Evolutionary conservation across 257 asterid genomes (phyloP), one percentile per base, ranked within the genome.

Genomic region (Forsythia viridissima): DNA sequence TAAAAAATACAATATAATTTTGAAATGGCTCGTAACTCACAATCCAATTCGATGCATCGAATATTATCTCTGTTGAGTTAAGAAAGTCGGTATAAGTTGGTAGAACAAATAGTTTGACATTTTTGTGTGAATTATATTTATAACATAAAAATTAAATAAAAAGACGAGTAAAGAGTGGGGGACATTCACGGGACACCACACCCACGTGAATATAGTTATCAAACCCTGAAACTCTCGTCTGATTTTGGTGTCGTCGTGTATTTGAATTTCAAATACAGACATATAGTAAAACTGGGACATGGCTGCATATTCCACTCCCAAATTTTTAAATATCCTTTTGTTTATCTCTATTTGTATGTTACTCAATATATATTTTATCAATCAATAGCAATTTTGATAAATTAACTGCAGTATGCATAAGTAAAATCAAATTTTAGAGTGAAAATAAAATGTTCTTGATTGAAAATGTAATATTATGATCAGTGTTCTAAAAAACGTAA

Each of bases 191-290:
- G 72, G 76, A 68, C 82, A 82, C 55, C 74, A 41, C 74, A 37
- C 39, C 39, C 87, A 65, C 78, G 89, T 86, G 89, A 83, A 66
- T 48, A 65, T 39, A 57, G 34, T 43, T 55, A 10, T 67, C 16
- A 41, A 65, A n/a, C 37, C 37, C 37, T 61, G 37, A 55, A 66
- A 52, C 77, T 71, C 63, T 24, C 40, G 30, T 71, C 82, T 12
- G 30, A 57, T 68, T 69, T 73, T 79, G 21, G 9, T 73, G 80
- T 85, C 79, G 30, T 59, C 48, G 37, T 66, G 72, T 36, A 72
- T 46, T 76, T 16, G 12, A 57, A 70, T 52, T 76, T 71, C 81
- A 76, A 78, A 75, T 21, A n/a, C 73, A 78, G 61, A 81, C 77
- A 76, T 34, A 30, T 30, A 30, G 34, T 30, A 30, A 30, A 30